Evolutionary conservation across 176 grass and related monocot species (phyloP), one percentile per base, ranked within the genome.

Genomic region (Zizania latifolia): DNA sequence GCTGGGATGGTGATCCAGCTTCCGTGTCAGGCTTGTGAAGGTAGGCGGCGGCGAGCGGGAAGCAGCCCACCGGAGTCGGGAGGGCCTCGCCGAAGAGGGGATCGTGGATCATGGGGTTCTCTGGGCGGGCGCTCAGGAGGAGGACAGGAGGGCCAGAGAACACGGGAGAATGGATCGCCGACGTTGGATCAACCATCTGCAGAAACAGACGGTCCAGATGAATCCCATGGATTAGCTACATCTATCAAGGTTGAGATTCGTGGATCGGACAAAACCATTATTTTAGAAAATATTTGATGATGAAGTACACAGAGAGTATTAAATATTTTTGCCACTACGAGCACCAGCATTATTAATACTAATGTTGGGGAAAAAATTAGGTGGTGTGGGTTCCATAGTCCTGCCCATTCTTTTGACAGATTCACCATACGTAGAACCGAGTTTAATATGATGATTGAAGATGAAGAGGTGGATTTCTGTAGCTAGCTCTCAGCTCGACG

Each of bases 101-200:
- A 35, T 71, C 68, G 10, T n/a, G 44, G 19, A 71, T 53, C 45
- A 54, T 33, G 29, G 68, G 68, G 68, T 71, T 71, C 28, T 33
- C 45, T n/a, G 68, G 68, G 21, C 68, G 68, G 68, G 21, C 68
- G 27, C n/a, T 53, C 68, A 22, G 68, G 68, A 35, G 45, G 68
- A 22, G 30, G 11, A 0, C 68, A 35, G 45, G 68, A 22, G 30
- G 11, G 0, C 68, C 46, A 36, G 30, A 24, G 5, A 71, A 71
- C 16, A 48, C 4, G 9, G 43, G 44, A 21, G 29, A 16, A 3
- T 22, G 4, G 16, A 22, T 35, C 45, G 1, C 12, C 1, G 46
- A 15, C 34, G 19, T 23, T 54, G 68, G 30, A 13, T 54, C 69
- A 3, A 36, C 9, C 19, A 36, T 71, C 46, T 55, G 30, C 68